phyloP scores from a whole-genome alignment of 1,139 yeast genomes.

The Geotrichum klebahnii region DNA sequence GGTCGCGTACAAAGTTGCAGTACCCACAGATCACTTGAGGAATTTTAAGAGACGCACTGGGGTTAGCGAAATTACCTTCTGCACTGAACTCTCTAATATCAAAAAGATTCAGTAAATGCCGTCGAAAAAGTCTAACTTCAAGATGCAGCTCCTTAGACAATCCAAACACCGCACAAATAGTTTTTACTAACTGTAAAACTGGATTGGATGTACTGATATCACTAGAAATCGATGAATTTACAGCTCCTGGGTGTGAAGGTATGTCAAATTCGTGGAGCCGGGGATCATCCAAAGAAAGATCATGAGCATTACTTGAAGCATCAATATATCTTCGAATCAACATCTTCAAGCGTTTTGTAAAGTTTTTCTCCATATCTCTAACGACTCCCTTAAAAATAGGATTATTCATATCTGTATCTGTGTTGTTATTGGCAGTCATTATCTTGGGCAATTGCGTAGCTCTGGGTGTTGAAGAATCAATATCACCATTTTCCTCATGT shows the following conservation, averaged over 20 bases:
- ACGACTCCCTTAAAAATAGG: conserved; percentile 34
- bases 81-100: conserved; percentile 81
- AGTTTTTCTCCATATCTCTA: conserved; percentile 56
- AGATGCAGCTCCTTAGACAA: conserved; percentile 61
- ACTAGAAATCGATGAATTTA: conserved; percentile 28
- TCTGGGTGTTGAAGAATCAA: conserved; percentile 17
- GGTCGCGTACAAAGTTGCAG: conserved; percentile 69
- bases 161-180: conserved; percentile 65
- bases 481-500: conserved; percentile 34
- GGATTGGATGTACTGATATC: conserved; percentile 48
- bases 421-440: conserved; percentile 12
- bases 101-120: conserved; percentile 65
- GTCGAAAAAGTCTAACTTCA: conserved; percentile 71
- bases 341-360: conserved; percentile 62
- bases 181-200: conserved; percentile 72
- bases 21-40: conserved; percentile 72
- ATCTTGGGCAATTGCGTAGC: conserved; percentile 21
- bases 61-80: conserved; percentile 71
- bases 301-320: conserved; percentile 62
- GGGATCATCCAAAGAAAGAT: conserved; percentile 60
- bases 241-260: conserved; percentile 14
- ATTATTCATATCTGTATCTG: conserved; percentile 26
- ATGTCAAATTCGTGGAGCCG: conserved; percentile 42
- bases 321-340: conserved; percentile 68
- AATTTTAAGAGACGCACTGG: conserved; percentile 64